These are phyloP conservation scores for Plectranthus barbatus DNA, from an alignment of 257 asterid genomes.

Conservation along the genomic window DNA sequence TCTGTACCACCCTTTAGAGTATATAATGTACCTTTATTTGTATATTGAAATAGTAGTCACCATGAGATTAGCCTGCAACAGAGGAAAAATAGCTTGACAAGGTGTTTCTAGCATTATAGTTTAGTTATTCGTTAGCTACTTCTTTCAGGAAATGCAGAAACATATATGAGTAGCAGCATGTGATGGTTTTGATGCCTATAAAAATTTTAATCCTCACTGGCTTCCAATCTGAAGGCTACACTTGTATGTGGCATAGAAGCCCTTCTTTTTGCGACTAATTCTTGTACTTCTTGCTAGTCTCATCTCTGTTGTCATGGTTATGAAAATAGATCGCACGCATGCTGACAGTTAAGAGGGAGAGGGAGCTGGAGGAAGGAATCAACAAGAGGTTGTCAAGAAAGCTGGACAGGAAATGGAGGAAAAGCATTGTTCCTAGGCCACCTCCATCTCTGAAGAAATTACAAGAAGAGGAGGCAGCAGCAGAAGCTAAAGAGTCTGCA, in stretches of 20 bases:
- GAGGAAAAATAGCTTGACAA: not conserved
- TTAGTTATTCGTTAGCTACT: not conserved
- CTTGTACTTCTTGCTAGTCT: not conserved
- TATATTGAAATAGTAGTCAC: not conserved
- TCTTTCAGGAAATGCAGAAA: not conserved
- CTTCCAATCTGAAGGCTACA: not conserved
- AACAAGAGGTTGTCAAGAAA: slow-evolving; percentile 82
- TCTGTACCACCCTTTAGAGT: not conserved
- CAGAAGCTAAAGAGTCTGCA: slow-evolving; percentile 63
- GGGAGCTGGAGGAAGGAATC: slow-evolving; percentile 89
- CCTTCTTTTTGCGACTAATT: not conserved
- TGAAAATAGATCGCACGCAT: slow-evolving; percentile 63
- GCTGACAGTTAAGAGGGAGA: slow-evolving; percentile 88
- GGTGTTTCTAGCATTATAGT: not conserved
- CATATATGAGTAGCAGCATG: not conserved
- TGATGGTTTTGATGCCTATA: not conserved
- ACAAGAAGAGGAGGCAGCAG: slow-evolving; percentile 89
- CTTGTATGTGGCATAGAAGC: not conserved
- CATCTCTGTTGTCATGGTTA: not conserved
- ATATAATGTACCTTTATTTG: not conserved
- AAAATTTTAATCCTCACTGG: too few species aligned
- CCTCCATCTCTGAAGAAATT: slow-evolving; percentile 80
- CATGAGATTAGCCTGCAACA: not conserved
- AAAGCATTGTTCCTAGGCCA: slow-evolving; percentile 86
- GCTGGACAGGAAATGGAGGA: slow-evolving; percentile 82